Evolutionary conservation across 2,329 filamentous ascomycete species (phyloP), one percentile per base, ranked within the genome.

Genomic region (Neofusicoccum kwambonambiense): DNA sequence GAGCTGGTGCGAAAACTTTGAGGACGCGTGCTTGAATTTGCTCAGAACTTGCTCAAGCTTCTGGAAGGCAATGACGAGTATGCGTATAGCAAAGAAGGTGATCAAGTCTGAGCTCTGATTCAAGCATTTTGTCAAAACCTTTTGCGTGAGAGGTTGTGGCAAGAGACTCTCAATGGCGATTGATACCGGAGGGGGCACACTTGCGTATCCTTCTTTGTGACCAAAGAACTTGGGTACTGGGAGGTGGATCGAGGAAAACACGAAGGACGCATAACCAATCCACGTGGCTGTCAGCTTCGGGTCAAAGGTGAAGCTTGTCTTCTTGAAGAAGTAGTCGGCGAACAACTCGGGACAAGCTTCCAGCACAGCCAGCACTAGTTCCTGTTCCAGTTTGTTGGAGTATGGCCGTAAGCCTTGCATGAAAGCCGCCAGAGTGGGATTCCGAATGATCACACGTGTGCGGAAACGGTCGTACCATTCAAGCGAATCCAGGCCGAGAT

Each of bases 211-310:
- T 12, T 85, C 83, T 45, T 82, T 82, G 69, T 88, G 86, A 12
- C 92, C 92, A 72, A 94, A 92, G 66, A 85, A 86, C 31, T 80
- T 74, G 2, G 93, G 93, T 2, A 97, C 81, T 1, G 89, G 87
- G 41, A 96, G 81, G 65, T 89, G 86, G 51, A 97, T 87, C 1
- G 89, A 87, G 67, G 90, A 90, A 76, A 96, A 96, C 4, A 99
- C 79, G 67, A 98, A 92, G 0, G 93, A 88, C 0, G 93, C 92
- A 74, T 96, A 97, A 47, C 94, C 93, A 69, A 98, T 91, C 95
- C 95, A 99, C 0, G 93, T 95, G 50, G 93, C 89, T 3, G 93
- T 95, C 4, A 96, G 83, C 73, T 97, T 98, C 0, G 95, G 93
- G 47, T 98, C 93, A 68, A 96, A 92, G 0, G 89, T 87, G 71